A percentile compares a stretch with the other conserved stretches of the same genome.
phyloP scores from a whole-genome alignment of 352 stramenopile genomes.

The Globisporangium echinulatum region DNA sequence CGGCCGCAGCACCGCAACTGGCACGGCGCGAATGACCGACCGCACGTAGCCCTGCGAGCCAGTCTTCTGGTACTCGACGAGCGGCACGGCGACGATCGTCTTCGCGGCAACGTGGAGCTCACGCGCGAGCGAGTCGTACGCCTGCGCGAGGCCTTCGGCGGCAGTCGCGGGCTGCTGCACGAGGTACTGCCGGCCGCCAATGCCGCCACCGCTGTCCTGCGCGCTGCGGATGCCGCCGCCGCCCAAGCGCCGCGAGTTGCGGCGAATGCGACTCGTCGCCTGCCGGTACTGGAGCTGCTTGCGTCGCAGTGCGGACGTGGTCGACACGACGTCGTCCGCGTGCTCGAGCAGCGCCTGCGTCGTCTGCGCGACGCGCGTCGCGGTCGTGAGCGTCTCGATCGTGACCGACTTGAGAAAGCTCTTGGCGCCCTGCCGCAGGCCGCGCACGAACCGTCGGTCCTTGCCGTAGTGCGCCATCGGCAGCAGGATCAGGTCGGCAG shows the following conservation, averaged over 20 bases:
- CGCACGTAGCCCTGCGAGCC: conserved; percentile 85
- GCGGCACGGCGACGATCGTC: conserved; percentile 82
- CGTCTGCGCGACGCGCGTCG: conserved; percentile 74
- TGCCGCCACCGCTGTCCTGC: conserved; percentile 63
- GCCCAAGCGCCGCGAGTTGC: conserved; percentile 74
- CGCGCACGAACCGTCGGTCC: conserved; percentile 75
- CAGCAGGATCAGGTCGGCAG: conserved; percentile 80
- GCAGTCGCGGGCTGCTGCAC: conserved; percentile 77
- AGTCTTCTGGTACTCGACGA: conserved; percentile 90
- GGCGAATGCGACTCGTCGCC: conserved; percentile 65
- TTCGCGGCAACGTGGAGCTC: conserved; percentile 82
- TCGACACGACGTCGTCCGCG: conserved; percentile 78
- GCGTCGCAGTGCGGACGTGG: conserved; percentile 46
- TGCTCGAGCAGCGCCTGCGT: conserved; percentile 79
- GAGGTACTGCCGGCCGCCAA: conserved; percentile 75
- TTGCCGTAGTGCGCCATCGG: conserved; percentile 83
- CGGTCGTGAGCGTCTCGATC: conserved; percentile 84
- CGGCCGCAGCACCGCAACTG: conserved; percentile 72
- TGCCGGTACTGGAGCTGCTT: conserved; percentile 78
- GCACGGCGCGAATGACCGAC: conserved; percentile 84
- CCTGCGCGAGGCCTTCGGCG: conserved; percentile 74
- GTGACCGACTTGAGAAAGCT: conserved; percentile 86
- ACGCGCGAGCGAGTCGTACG: conserved; percentile 78
- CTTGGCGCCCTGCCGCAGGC: conserved; percentile 79
- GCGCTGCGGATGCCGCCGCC: conserved; percentile 71